Conservation (phyloP, 1,139 yeast species). For the Suzukiozyma palmioleophila region DNA sequence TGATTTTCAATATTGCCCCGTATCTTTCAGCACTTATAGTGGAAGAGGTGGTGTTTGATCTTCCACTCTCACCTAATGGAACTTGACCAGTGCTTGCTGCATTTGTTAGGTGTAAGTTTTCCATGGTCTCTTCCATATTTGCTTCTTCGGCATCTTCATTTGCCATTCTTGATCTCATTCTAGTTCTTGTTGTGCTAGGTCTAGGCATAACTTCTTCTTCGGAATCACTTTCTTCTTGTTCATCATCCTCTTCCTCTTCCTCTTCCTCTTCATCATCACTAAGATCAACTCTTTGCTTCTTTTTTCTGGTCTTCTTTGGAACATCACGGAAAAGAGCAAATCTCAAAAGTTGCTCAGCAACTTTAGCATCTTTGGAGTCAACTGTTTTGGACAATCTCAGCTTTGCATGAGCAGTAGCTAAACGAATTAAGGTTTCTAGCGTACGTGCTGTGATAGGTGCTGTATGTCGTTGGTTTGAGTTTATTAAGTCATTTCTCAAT, state of each 20-base stretch:
- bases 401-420: conserved; percentile 96
- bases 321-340: conserved; percentile 85
- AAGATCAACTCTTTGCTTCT: conserved; percentile 27
- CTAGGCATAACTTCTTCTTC: conserved; percentile 19
- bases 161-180: conserved; percentile 9
- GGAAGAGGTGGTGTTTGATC: conserved; percentile 15
- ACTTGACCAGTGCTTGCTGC: conserved; percentile 6
- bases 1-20: conserved; percentile 36
- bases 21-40: conserved; percentile 49
- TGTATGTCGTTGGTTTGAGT: conserved; percentile 71
- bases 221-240: conserved; percentile 20
- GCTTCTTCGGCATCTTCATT: conserved; percentile 13
- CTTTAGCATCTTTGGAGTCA: conserved; percentile 73
- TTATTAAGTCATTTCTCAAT: conserved; percentile 76
- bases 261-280: conserved; percentile 17
- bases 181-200: conserved; percentile 16
- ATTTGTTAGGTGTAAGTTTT: conserved; percentile 15
- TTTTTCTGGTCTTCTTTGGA: conserved; percentile 30
- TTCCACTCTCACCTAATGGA: conserved; percentile 25
- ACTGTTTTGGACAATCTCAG: conserved; percentile 76
- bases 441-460: conserved; percentile 99
- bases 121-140: conserved; percentile 22
- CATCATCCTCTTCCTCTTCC: conserved; percentile 21
- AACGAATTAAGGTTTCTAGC: conserved; percentile 89
- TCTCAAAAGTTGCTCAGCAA: conserved; percentile 81